Evolutionary conservation across 345 rosid genomes (phyloP), one percentile per base, ranked within the genome.

Genomic region (Ricinus communis): DNA sequence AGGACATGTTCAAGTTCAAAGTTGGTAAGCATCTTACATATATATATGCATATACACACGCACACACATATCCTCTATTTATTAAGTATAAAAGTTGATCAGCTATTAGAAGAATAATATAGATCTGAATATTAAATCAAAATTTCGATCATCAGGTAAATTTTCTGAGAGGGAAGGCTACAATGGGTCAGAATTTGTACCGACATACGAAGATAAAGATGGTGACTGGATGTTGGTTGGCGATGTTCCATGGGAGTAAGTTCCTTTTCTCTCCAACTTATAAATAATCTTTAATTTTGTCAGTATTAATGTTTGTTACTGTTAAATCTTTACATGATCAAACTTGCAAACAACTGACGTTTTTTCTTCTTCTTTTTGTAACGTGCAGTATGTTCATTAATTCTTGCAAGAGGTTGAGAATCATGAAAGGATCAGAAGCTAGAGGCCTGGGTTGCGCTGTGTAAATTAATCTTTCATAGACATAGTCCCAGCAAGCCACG

Each of bases 1-100:
- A 87, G 77, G 83, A 80, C 74, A 86, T 87, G 90, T 87, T 87
- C 87, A 87, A 85, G 76, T 80, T 83, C 83, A 80, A 66, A 33
- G 77, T 77, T 62, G 90, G 92, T 83, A 68, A 72, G 77, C 62
- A 74, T 24, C 45, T 24, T 54, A n/a, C 21, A 24, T 43, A 8
- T 43, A 43, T 43, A 8, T 43, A 8, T 43, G 11, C 47, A 43
- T 4, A 43, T 11, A 33, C 38, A 2, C 38, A 33, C 6, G 6
- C 6, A 33, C 38, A 33, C 6, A 33, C 6, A 33, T 33, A 33
- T 33, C 4, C 6, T 33, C 8, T 43, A 43, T 3, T 43, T 43
- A 53, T 5, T n/a, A n/a, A n/a, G n/a, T n/a, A n/a, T n/a, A n/a
- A n/a, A n/a, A n/a, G n/a, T n/a, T n/a, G n/a, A n/a, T n/a, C n/a